phyloP scores from a whole-genome alignment of 2,329 filamentous ascomycete genomes.

The Corniculantispora saksenae region DNA sequence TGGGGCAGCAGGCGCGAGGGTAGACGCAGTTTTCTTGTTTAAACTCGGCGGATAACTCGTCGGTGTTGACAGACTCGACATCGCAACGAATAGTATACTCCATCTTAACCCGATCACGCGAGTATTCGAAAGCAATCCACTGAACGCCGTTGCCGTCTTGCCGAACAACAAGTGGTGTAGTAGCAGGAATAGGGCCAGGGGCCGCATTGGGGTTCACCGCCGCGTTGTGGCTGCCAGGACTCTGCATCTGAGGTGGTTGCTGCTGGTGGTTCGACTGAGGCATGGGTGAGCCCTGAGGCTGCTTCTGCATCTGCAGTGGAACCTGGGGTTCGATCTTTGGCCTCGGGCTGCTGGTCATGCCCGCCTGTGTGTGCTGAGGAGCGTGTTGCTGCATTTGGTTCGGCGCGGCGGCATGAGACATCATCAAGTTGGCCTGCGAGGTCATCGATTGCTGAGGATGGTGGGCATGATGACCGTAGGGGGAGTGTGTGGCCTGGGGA shows the following conservation, averaged over 20 bases:
- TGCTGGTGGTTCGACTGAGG: constrained; percentile 39
- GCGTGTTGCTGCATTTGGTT: constrained; percentile 61
- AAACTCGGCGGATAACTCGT: constrained; percentile 82
- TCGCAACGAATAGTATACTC: constrained; percentile 98
- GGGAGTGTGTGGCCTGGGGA: constrained; percentile 59
- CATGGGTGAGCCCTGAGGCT: constrained; percentile 26
- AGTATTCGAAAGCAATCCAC: constrained; percentile 99
- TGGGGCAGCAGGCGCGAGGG: constrained; percentile 88
- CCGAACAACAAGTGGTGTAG: constrained; percentile 88
- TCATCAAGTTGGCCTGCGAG: constrained; percentile 66
- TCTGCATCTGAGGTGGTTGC: constrained; percentile 41
- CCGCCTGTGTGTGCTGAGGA: constrained; percentile 55
- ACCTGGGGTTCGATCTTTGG: constrained; percentile 65
- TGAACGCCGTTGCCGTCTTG: constrained; percentile 97
- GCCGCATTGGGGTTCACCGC: constrained; percentile 86
- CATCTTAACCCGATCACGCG: constrained; percentile 96
- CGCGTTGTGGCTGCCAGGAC: constrained; percentile 36
- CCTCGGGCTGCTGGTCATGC: constrained; percentile 62
- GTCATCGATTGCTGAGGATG: constrained; percentile 58
- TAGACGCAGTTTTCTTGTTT: constrained; percentile 99
- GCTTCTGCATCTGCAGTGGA: constrained; percentile 61
- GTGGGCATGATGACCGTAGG: constrained; percentile 61
- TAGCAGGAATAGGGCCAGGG: constrained; percentile 93
- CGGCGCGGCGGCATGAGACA: constrained; percentile 58
- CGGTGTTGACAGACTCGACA: constrained; percentile 92